Percentiles rank a stretch among this genome's conserved stretches.
These are phyloP conservation scores for Metschnikowia proteae DNA, from an alignment of 805 yeast genomes.

Conservation along the genomic window DNA sequence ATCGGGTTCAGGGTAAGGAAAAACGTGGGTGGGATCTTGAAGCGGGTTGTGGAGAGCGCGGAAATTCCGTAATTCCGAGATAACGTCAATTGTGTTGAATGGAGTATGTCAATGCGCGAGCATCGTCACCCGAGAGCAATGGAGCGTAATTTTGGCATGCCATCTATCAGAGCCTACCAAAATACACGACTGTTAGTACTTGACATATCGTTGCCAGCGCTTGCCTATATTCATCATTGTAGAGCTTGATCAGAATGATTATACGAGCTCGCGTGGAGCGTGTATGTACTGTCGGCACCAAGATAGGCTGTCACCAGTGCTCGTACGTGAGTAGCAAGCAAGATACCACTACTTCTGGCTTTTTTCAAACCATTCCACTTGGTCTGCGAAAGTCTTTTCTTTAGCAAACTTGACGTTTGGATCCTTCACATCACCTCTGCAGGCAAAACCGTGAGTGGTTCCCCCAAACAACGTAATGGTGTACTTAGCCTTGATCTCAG, in stretches of 20 bases:
- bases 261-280: too few relatives aligned
- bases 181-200: too few relatives aligned
- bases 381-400: slow-evolving; percentile 56
- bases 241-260: too few relatives aligned
- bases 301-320: too few relatives aligned
- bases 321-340: too few relatives aligned
- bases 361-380: slow-evolving; percentile 24
- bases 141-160: too few relatives aligned
- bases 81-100: background rate
- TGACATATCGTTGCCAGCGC: too few relatives aligned
- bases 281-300: too few relatives aligned
- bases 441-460: slow-evolving; percentile 73
- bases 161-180: too few relatives aligned
- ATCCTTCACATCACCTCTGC: slow-evolving; percentile 63
- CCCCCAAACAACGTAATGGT: slow-evolving; percentile 61
- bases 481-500: slow-evolving; percentile 47
- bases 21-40: background rate
- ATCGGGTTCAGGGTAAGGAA: background rate
- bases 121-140: too few relatives aligned
- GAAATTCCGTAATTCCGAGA: background rate
- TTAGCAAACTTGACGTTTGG: slow-evolving; percentile 59
- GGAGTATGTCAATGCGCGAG: background rate
- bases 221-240: too few relatives aligned
- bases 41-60: slow-evolving; percentile 1
- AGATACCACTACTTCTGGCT: background rate